Evolutionary conservation across 148 eudicot species (phyloP), one percentile per base, ranked within the genome.

Genomic region (Vaccinium macrocarpon): DNA sequence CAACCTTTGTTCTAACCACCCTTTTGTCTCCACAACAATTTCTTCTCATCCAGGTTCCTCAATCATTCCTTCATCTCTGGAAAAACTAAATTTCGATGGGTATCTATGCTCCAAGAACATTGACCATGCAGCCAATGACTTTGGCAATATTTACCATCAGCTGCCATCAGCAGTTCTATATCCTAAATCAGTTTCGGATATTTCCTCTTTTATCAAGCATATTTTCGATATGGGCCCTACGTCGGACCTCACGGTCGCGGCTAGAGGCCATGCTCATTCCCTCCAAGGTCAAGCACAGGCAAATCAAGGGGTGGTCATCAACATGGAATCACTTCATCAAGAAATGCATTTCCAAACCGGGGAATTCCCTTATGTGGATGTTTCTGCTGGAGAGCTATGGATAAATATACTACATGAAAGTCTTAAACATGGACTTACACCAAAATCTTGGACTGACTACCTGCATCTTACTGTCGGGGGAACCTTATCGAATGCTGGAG

Each of bases 401-500:
- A 97, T 97, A 82, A 92, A 90, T 84, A 89, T 97, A 70, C 89
- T 97, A 86, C 91, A 93, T 81, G 95, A 95, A 84, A 88, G 96
- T 84, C 90, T 97, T n/a, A 90, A 93, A 82, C 84, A 85, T 32
- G 99, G 98, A 7, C 84, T 95, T 78, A 55, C 99, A 6, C 99
- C 99, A 18, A 95, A 89, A 84, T 92, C 98, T 53, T 97, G 99
- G 99, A 97, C 99, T 10, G 99, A 97, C 86, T 97, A 97, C 87
- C 95, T 97, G 83, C 90, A 95, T 87, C 91, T 97, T 73, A 97
- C 96, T 3, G 97, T 97, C 23, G 99, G 99, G 14, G 99, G 99
- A 10, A 97, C 99, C 56, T 87, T 97, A 82, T 97, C 99, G 10
- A 97, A 97, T 81, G 99, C 95, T 4, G 99, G 99, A 75, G 87